Percentiles rank a stretch among this genome's conserved stretches.
Evolutionary conservation across 257 asterid species (phyloP).

Genomic region (Solanum chaucha): DNA sequence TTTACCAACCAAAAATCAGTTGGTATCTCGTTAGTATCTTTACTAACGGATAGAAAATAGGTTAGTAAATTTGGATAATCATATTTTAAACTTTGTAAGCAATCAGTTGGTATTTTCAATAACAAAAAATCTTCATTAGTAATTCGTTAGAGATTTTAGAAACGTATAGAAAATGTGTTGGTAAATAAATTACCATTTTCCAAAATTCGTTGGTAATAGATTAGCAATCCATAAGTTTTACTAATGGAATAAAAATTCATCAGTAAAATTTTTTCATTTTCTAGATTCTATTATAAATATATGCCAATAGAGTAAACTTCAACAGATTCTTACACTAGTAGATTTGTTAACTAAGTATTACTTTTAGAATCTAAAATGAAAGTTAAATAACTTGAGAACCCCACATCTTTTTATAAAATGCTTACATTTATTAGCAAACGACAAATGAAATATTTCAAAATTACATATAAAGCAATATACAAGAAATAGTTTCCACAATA

Average conservation of each 20-base stretch:
- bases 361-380: no score
- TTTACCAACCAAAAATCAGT: no score
- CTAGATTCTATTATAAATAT: background rate
- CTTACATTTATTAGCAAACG: background rate
- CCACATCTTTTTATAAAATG: background rate
- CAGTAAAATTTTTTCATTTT: background rate
- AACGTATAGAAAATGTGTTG: no score
- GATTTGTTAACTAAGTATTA: no score
- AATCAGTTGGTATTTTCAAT: background rate
- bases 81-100: background rate
- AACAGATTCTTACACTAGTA: background rate
- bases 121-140: background rate
- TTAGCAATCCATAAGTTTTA: no score
- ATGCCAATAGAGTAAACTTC: background rate
- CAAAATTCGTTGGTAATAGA: no score
- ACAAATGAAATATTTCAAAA: background rate
- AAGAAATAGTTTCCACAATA: background rate
- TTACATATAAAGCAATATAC: background rate
- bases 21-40: no score
- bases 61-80: background rate
- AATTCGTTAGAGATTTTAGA: background rate
- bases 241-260: background rate
- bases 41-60: no score
- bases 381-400: background rate
- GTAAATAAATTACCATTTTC: no score